These are phyloP conservation scores for Candida broadrunensis DNA, from an alignment of 805 yeast species.

Conservation along the genomic window DNA sequence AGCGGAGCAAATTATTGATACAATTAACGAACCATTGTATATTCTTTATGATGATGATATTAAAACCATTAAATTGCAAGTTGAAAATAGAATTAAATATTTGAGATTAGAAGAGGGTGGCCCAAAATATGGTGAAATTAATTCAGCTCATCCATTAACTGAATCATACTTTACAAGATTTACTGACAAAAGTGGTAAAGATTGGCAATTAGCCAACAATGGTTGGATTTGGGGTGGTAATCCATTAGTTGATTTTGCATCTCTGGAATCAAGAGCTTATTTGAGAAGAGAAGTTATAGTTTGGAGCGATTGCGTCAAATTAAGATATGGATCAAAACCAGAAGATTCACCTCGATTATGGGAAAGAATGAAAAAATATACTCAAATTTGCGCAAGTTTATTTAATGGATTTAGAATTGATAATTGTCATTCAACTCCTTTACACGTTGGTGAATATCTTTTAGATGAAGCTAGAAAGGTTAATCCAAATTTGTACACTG, in stretches of 20 bases:
- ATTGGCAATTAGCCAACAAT: constrained; percentile 82
- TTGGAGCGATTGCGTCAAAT: constrained; percentile 96
- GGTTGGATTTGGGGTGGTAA: constrained; percentile 99
- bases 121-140: constrained; percentile 68
- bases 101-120: constrained; percentile 78
- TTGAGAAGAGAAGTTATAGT: constrained; percentile 89
- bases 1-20: constrained; percentile 62
- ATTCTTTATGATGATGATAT: constrained; percentile 73
- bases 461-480: constrained; percentile 83
- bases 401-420: constrained; percentile 92
- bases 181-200: constrained; percentile 45
- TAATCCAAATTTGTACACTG: constrained; percentile 85
- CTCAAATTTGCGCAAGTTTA: constrained; percentile 63
- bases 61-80: constrained; percentile 59
- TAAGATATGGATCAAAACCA: constrained; percentile 76
- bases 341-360: constrained; percentile 87
- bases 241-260: constrained; percentile 91
- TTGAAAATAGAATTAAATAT: constrained; percentile 73
- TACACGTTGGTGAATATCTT: constrained; percentile 88
- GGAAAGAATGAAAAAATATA: constrained; percentile 81
- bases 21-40: constrained; percentile 72
- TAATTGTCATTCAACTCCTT: constrained; percentile 94
- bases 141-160: constrained; percentile 54
- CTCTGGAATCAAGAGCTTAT: constrained; percentile 73
- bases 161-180: constrained; percentile 89